A percentile compares a stretch with the other conserved stretches of the same genome.
Evolutionary conservation across 2,329 filamentous ascomycete genomes (phyloP).

Genomic region (Microcyclospora pomicola): DNA sequence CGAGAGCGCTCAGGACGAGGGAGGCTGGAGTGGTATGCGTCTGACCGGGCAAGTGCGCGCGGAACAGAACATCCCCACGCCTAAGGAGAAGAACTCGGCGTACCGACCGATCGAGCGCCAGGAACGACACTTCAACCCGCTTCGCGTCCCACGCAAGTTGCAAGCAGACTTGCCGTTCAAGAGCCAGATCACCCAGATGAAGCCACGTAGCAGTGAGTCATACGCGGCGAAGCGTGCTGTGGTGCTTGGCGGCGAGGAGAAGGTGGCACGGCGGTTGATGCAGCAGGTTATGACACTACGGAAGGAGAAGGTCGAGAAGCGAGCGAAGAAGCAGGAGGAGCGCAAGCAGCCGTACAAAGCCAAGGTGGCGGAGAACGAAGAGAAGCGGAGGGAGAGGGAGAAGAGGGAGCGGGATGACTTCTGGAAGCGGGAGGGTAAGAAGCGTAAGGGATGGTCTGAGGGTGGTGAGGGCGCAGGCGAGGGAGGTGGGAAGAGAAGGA

Average conservation of each 20-base stretch:
- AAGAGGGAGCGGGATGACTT: constrained; percentile 86
- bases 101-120: constrained; percentile 53
- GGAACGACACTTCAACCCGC: constrained; percentile 41
- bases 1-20: constrained; percentile 31
- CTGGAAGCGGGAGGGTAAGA: constrained; percentile 82
- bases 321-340: constrained; percentile 76
- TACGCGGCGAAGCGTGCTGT: constrained; percentile 95
- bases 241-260: constrained; percentile 69
- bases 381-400: constrained; percentile 76
- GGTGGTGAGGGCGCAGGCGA: constrained; percentile 33
- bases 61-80: constrained; percentile 60
- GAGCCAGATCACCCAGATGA: constrained; percentile 72
- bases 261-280: constrained; percentile 74
- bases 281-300: constrained; percentile 82
- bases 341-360: constrained; percentile 64
- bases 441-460: constrained; percentile 46
- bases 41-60: constrained; percentile 82
- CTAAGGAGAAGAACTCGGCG: constrained; percentile 67
- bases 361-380: constrained; percentile 66
- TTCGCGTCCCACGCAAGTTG: constrained; percentile 63
- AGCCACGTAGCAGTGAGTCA: constrained; percentile 64
- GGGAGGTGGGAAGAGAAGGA: constrained; percentile 14
- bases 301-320: constrained; percentile 80
- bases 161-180: constrained; percentile 82
- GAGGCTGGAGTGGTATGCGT: constrained; percentile 76